Conservation (phyloP, 257 asterid genomes). For the Solanum chiquidenum region DNA sequence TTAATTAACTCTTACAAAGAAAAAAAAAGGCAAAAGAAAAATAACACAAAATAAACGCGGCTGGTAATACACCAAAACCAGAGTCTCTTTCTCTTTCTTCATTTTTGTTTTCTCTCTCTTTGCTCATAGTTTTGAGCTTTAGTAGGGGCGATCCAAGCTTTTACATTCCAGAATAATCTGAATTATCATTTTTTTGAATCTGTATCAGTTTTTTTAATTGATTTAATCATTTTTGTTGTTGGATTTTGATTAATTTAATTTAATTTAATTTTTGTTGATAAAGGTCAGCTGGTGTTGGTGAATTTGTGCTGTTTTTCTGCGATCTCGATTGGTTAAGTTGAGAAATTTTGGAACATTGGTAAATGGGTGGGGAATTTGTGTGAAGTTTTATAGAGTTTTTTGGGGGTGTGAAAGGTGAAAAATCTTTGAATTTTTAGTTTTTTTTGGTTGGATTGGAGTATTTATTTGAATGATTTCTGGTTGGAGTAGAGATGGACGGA, state of each 20-base stretch:
- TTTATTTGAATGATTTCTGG: conserved; percentile 59
- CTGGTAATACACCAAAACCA: conserved; percentile 46
- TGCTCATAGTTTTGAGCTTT: conserved; percentile 51
- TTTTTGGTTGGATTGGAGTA: neutral
- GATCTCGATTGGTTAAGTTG: conserved; percentile 15
- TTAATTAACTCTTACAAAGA: neutral
- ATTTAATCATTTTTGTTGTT: conserved; percentile 1
- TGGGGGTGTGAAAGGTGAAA: conserved; percentile 4
- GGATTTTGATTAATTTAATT: neutral
- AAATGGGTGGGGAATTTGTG: conserved; percentile 23
- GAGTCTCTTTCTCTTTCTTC: conserved; percentile 12
- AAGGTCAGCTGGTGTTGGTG: conserved; percentile 29
- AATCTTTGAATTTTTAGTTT: neutral
- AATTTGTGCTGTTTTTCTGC: conserved; percentile 20
- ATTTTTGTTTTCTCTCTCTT: conserved; percentile 14
- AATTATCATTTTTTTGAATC: conserved; percentile 8
- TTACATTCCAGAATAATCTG: conserved; percentile 8
- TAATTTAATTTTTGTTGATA: neutral
- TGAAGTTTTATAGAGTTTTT: conserved; percentile 24
- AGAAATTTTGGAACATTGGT: neutral
- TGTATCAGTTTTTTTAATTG: neutral
- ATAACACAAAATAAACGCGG: conserved; percentile 40
- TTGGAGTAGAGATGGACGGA: conserved; percentile 69
- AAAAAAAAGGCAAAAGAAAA: neutral
- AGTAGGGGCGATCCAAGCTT: conserved; percentile 46